phyloP scores from a whole-genome alignment of 1,139 yeast genomes.

The Trichomonascaceae sp. region DNA sequence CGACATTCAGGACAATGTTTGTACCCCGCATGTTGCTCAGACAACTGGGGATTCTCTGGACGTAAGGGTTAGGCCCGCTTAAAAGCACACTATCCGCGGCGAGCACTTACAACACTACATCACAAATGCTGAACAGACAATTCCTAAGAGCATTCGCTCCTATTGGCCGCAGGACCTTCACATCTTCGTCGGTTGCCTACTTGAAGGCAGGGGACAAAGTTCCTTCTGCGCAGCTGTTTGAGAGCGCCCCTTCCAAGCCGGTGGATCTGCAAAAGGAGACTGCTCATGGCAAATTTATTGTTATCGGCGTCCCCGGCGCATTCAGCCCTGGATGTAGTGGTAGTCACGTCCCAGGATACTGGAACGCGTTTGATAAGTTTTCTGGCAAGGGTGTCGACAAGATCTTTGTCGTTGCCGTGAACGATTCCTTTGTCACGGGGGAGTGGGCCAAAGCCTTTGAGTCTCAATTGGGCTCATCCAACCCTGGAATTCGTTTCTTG shows the following conservation, averaged over 20 bases:
- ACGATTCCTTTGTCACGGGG: conserved; percentile 73
- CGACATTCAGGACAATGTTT: conserved; percentile 11
- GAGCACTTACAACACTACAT: neutral
- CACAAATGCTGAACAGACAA: conserved; percentile 7
- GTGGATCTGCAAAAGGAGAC: conserved; percentile 49
- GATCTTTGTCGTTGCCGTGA: conserved; percentile 61
- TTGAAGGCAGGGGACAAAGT: conserved; percentile 29
- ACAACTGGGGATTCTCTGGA: too few species aligned
- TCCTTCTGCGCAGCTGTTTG: conserved; percentile 44
- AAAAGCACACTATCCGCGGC: neutral
- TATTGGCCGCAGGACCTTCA: conserved; percentile 14
- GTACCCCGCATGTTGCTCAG: too few species aligned
- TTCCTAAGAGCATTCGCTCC: conserved; percentile 1
- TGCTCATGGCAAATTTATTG: conserved; percentile 39
- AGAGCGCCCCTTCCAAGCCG: conserved; percentile 55
- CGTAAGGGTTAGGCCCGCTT: too few species aligned
- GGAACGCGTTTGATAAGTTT: conserved; percentile 38
- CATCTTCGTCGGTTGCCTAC: conserved; percentile 14
- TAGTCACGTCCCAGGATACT: conserved; percentile 67
- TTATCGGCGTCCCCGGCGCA: conserved; percentile 86
- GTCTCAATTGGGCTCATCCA: conserved; percentile 20
- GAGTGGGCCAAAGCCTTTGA: conserved; percentile 55
- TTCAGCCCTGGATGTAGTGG: conserved; percentile 79
- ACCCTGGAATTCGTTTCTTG: conserved; percentile 36
- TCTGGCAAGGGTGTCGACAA: conserved; percentile 48